phyloP scores from a whole-genome alignment of 2,329 filamentous ascomycete genomes.

The Lasiodiplodia sp. region DNA sequence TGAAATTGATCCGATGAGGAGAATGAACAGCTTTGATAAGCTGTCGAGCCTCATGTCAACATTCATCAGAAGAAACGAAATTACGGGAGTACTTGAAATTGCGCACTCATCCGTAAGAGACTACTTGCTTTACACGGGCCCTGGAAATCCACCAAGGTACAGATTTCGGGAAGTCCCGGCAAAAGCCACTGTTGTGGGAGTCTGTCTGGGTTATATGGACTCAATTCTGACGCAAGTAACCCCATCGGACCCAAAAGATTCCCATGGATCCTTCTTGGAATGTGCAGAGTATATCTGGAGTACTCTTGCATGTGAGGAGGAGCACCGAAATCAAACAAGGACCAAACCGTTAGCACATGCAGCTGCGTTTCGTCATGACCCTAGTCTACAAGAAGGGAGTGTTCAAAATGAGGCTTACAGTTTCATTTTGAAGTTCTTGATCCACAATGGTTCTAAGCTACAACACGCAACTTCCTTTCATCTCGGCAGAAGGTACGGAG shows the following conservation, averaged over 20 bases:
- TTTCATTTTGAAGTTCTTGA: not conserved
- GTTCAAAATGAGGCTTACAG: not conserved
- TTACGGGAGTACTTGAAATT: no score
- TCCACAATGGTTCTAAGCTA: not conserved
- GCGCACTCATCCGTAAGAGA: conserved; percentile 1
- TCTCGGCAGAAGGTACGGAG: not conserved
- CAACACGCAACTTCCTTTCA: not conserved
- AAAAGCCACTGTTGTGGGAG: not conserved
- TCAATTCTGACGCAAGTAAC: no score
- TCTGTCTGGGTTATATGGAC: not conserved
- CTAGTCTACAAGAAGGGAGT: no score
- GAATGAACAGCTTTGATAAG: not conserved
- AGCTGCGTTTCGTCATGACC: no score
- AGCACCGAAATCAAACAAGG: no score
- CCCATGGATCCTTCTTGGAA: no score
- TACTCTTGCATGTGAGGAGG: no score
- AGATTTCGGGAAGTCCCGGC: no score
- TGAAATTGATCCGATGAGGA: not conserved
- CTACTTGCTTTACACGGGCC: not conserved
- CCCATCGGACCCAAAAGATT: no score
- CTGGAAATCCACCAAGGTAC: no score
- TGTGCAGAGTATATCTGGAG: no score
- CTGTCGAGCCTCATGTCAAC: not conserved
- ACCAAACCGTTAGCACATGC: not conserved
- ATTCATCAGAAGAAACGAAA: no score